Evolutionary conservation across 2,329 filamentous ascomycete genomes (phyloP), one percentile per base, ranked within the genome.

Genomic region (Clonostachys chloroleuca): DNA sequence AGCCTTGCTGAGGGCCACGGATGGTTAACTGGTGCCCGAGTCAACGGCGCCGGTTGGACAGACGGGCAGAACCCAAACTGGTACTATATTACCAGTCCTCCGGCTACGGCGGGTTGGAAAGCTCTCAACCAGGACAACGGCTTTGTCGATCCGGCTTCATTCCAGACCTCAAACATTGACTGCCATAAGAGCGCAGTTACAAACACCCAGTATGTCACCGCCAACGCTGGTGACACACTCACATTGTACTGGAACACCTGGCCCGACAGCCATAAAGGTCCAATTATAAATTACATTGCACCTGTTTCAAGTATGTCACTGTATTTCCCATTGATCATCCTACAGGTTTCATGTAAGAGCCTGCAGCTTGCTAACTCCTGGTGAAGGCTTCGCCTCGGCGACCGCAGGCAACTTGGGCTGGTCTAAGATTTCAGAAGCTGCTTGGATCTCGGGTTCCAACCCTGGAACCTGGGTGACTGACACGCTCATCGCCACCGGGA

Each of bases 221-320:
- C 46, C 17, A 44, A 43, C 12, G 53, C 54, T n/a, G 54, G 54
- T 42, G 45, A 49, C 43, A 48, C 49, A 17, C 35, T 56, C 12
- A 52, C 48, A 33, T 43, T 56, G 34, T 72, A 79, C 58, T 86
- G 83, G 83, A 80, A 70, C 48, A 65, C 66, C 34, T 86, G 83
- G 83, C 81, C 82, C 20, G 67, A 74, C 12, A 75, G 70, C 46
- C 73, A 87, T 66, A 72, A 81, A 53, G 80, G 79, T 12, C 78
- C 79, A 17, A 70, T 83, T 54, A 70, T 83, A 54, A 73, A 73
- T 60, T 83, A 83, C 67, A 64, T 83, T 37, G 80, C 80, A 48
- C 71, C 47, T 30, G 24, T 30, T 51, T 50, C 24, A 10, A 30
- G 24, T 30, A 30, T 30, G 24, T 30, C 8, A 10, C 24, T 30